A percentile compares a stretch with the other conserved stretches of the same genome.
These are phyloP conservation scores for Bidens hawaiensis DNA, from an alignment of 140 eudicot species.

Conservation along the genomic window DNA sequence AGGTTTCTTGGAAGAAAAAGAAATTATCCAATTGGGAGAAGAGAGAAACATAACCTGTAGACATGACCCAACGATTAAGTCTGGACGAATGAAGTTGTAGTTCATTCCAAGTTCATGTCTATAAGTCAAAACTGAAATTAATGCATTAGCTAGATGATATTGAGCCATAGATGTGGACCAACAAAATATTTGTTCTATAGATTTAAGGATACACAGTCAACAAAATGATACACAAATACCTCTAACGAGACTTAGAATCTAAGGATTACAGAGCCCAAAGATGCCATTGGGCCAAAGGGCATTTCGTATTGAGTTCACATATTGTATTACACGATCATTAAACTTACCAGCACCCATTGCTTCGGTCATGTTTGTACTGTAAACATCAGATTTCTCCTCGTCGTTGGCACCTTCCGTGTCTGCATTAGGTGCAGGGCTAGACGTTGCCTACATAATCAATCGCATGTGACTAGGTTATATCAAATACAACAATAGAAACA, in stretches of 20 bases:
- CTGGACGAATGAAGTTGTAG: slow-evolving; percentile 91
- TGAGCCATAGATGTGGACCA: neutral
- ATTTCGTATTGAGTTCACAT: slow-evolving; percentile 5
- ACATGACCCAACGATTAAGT: slow-evolving; percentile 93
- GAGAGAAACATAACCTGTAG: slow-evolving; percentile 65
- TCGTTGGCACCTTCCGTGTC: slow-evolving; percentile 52
- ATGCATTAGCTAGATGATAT: slow-evolving; percentile 15
- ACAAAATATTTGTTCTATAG: slow-evolving; percentile 2
- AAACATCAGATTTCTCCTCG: slow-evolving; percentile 74
- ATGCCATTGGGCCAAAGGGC: neutral
- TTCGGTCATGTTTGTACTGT: slow-evolving; percentile 88
- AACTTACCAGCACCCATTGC: slow-evolving; percentile 97
- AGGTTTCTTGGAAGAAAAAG: neutral
- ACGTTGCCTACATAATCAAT: slow-evolving; percentile 47
- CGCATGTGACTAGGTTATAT: neutral
- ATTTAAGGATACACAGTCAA: neutral
- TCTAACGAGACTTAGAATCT: neutral
- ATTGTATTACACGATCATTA: neutral
- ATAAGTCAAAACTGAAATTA: slow-evolving; percentile 72
- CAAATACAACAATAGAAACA: neutral
- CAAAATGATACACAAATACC: neutral
- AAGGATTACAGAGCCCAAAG: slow-evolving; percentile 4
- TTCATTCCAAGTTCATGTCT: slow-evolving; percentile 98
- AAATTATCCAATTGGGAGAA: neutral
- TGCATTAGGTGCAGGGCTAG: slow-evolving; percentile 60